A percentile compares a stretch with the other conserved stretches of the same genome.
Evolutionary conservation across 2,329 filamentous ascomycete genomes (phyloP).

Genomic region (Colletotrichum paranaense): DNA sequence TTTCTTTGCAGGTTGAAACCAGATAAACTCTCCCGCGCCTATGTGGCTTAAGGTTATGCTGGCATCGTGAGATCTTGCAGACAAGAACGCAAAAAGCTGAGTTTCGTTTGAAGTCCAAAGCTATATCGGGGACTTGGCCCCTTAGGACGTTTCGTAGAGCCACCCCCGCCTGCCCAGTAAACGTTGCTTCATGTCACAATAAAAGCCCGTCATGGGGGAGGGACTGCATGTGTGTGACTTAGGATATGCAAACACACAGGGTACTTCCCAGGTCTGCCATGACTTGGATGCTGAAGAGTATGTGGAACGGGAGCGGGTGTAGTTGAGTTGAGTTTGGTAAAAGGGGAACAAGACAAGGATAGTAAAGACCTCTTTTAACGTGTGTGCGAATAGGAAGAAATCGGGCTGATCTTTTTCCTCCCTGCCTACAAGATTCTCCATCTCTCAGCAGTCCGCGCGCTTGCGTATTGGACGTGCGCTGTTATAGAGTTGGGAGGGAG

Average conservation of each 20-base stretch:
- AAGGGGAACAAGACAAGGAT: not conserved
- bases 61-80: not conserved
- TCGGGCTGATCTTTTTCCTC: not conserved
- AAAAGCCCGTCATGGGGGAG: not conserved
- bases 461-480: not conserved
- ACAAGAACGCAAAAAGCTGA: not conserved
- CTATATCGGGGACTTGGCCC: not conserved
- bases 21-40: not conserved
- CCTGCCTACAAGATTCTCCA: too few species aligned
- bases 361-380: not conserved
- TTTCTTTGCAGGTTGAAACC: not conserved
- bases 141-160: not conserved
- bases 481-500: not conserved
- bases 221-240: not conserved
- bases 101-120: not conserved
- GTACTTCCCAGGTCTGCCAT: not conserved
- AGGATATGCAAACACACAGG: not conserved
- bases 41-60: not conserved
- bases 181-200: not conserved
- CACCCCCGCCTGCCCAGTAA: not conserved
- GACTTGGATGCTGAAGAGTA: not conserved
- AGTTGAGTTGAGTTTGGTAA: not conserved
- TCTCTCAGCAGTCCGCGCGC: not conserved
- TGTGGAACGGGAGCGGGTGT: not conserved
- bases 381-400: not conserved